Evolutionary conservation across 192 early-diverging fungal species (phyloP), one percentile per base, ranked within the genome.

Genomic region (Mortierella alpina): DNA sequence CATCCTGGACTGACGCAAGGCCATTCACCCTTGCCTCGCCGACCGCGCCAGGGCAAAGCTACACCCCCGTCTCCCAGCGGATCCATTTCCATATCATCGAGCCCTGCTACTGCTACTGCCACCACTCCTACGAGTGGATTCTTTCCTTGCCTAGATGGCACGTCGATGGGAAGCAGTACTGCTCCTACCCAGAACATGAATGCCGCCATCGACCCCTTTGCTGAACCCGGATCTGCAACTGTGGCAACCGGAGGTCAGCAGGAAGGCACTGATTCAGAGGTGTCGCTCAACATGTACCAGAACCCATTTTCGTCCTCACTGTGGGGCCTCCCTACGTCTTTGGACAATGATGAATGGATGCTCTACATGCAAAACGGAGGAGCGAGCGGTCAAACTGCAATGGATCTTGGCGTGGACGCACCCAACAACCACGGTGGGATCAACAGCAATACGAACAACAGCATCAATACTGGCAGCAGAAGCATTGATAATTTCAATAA

Each of bases 221-320:
- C 59, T 46, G 18, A 59, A 39, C 69, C 76, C 7, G 76, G 76
- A 14, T 66, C 76, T n/a, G 76, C 59, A 11, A 72, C 64, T 13
- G 42, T 68, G 6, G 13, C 47, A 8, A 40, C 22, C 23, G 44
- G 51, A 20, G 59, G 42, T 7, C 65, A 60, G 51, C 65, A 65
- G 14, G 62, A 63, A 6, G 52, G 47, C 15, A 20, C 67, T 6
- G 17, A 45, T 13, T 17, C 51, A 7, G 66, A 68, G 14, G 42
- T 42, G 17, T 52, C 68, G 23, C 45, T 63, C 40, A 48, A 58
- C 40, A 5, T 40, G 11, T 72, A 44, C 23, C 77, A 80, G 48
- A 80, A 80, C 40, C 77, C 77, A 18, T 80, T 80, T 44, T 80
- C 77, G 11, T 71, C 77, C 8, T 80, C 77, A 17, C 42, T 80